Evolutionary conservation across 2,329 filamentous ascomycete genomes (phyloP).

Genomic region (Hypoxylon sp.): DNA sequence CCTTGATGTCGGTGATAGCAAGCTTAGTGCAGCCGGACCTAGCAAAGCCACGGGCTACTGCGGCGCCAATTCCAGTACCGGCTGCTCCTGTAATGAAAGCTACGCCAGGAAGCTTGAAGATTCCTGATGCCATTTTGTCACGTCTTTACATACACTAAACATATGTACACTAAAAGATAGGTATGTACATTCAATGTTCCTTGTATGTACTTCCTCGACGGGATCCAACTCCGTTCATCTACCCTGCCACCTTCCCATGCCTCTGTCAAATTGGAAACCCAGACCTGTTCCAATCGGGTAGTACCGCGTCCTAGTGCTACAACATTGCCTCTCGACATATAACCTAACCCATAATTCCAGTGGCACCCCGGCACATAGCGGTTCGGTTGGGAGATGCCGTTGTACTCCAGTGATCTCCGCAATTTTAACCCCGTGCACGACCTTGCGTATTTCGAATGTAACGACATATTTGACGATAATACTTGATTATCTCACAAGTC

Average conservation of each 20-base stretch:
- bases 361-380: not conserved
- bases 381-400: not conserved
- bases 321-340: not conserved
- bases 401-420: not conserved
- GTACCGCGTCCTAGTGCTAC: not conserved
- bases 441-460: not conserved
- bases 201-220: not conserved
- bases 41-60: constrained; percentile 66
- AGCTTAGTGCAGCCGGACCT: constrained; percentile 65
- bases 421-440: not conserved
- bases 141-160: not conserved
- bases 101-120: constrained; percentile 60
- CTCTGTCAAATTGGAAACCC: not conserved
- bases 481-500: not conserved
- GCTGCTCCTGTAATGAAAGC: constrained; percentile 64
- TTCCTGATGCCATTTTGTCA: constrained; percentile 38
- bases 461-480: not conserved
- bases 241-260: not conserved
- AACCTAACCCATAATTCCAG: not conserved
- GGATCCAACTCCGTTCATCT: not conserved
- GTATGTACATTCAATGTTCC: no score
- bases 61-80: constrained; percentile 69
- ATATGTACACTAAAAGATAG: no score
- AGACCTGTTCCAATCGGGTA: not conserved
- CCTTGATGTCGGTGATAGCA: constrained; percentile 68